These are phyloP conservation scores for Heterobasidion parviporum DNA, from an alignment of 1,284 basidiomycete species.

Conservation along the genomic window DNA sequence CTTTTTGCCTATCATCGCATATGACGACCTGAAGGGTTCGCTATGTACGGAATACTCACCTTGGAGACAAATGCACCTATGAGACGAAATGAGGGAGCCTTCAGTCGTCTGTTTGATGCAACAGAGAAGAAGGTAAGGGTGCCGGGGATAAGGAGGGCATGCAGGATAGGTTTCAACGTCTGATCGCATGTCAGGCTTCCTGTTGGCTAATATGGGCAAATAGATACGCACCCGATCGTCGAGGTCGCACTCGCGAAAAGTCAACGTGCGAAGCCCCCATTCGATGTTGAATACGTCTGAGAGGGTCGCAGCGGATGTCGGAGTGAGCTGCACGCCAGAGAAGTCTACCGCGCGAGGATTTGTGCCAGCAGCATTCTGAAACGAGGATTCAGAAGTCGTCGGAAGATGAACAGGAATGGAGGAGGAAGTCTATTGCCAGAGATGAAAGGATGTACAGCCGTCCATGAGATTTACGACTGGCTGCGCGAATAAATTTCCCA, in stretches of 20 bases:
- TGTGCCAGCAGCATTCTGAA: slow-evolving; percentile 42
- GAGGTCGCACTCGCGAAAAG: slow-evolving; percentile 74
- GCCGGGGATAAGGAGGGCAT: slow-evolving; percentile 81
- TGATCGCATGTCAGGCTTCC: slow-evolving; percentile 19
- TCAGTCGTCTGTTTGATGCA: slow-evolving; percentile 80
- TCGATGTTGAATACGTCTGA: slow-evolving; percentile 87
- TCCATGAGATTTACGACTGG: too few relatives aligned
- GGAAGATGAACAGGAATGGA: not conserved
- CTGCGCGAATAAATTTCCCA: too few relatives aligned
- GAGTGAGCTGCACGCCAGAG: slow-evolving; percentile 67
- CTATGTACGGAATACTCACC: slow-evolving; percentile 28
- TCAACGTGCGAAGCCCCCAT: slow-evolving; percentile 80
- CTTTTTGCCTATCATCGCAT: slow-evolving; percentile 48
- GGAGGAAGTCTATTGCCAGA: not conserved
- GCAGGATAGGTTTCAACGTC: slow-evolving; percentile 85
- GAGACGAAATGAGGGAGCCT: slow-evolving; percentile 70
- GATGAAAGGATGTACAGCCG: not conserved
- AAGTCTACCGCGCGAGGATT: slow-evolving; percentile 68
- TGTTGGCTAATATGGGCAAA: not conserved
- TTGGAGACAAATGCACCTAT: slow-evolving; percentile 76
- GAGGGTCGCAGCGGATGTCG: slow-evolving; percentile 66
- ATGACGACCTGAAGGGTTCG: slow-evolving; percentile 1
- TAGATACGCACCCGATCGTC: slow-evolving; percentile 60
- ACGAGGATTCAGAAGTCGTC: not conserved
- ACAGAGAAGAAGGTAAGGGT: slow-evolving; percentile 80